Evolutionary conservation across 257 asterid genomes (phyloP), one percentile per base, ranked within the genome.

Genomic region (Verbena officinalis): DNA sequence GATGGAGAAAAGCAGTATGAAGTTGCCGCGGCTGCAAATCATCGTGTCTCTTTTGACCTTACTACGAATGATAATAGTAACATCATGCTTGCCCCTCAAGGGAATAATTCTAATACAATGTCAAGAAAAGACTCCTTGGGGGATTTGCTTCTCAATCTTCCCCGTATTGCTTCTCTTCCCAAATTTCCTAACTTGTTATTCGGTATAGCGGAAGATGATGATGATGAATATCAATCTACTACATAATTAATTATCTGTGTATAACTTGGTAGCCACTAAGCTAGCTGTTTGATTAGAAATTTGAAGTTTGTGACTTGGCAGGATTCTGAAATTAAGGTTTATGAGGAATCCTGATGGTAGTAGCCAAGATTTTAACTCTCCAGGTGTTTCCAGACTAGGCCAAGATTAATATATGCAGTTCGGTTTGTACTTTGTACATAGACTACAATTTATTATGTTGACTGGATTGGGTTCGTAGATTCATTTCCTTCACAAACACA

Each of bases 111-210:
- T 30, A 61, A 62, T 16, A 40, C 67, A 54, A 64, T 86, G 63
- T 38, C 87, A 9, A 82, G 97, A 68, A 79, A 48, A 64, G 96
- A 87, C 68, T 87, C 97, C 0, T 80, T 85, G 0, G 80, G 83
- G 0, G 97, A 92, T 57, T 70, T 89, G 77, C 80, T 83, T 56
- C 72, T 74, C 61, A 81, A 84, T 43, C 96, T 92, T 34, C 97
- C 98, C 8, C 87, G 82, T 3, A 84, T 87, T 36, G 71, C 95
- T 48, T 87, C 98, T 48, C 82, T 89, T 54, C 85, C 89, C 0
- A 79, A 68, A 39, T 72, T 92, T 53, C 73, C 88, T 0, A 79
- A 77, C 39, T 69, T 80, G 19, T 75, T 79, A 27, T 71, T 40
- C 48, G 80, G 74, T 58, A 87, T 83, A 49, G 80, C 77, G 30